These are phyloP conservation scores for Stereocaulon alpinum DNA, from an alignment of 495 filamentous ascomycete species.

Conservation along the genomic window DNA sequence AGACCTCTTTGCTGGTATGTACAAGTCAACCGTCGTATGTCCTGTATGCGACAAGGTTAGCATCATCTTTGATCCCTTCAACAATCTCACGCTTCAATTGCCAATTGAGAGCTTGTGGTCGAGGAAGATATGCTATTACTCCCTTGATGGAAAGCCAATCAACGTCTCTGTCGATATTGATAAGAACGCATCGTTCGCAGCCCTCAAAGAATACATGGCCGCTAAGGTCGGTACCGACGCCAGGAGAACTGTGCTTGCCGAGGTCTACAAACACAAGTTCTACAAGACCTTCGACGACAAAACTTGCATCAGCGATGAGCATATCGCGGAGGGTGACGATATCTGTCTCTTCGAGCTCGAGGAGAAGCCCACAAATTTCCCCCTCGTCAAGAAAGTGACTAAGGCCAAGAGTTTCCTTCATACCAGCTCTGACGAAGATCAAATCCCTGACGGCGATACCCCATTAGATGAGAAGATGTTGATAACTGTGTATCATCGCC, in stretches of 20 bases:
- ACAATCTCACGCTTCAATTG: conserved; percentile 80
- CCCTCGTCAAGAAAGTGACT: conserved; percentile 40
- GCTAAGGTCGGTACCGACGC: conserved; percentile 49
- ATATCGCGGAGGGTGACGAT: conserved; percentile 51
- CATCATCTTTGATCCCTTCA: conserved; percentile 98
- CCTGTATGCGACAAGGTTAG: conserved; percentile 87
- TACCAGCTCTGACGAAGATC: conserved; percentile 45
- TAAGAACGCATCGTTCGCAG: conserved; percentile 62
- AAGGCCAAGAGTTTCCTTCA: conserved; percentile 30
- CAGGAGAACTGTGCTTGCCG: conserved; percentile 55
- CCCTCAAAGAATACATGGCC: conserved; percentile 67
- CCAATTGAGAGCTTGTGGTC: conserved; percentile 72
- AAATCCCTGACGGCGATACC: conserved; percentile 47
- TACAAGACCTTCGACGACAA: conserved; percentile 71
- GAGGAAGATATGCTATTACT: conserved; percentile 62
- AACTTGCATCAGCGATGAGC: conserved; percentile 53
- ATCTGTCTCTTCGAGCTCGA: conserved; percentile 76
- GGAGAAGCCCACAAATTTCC: conserved; percentile 63
- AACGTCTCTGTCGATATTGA: conserved; percentile 78
- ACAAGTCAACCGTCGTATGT: conserved; percentile 92
- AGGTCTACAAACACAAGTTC: conserved; percentile 71
- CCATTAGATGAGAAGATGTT: conserved; percentile 60
- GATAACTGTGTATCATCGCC: conserved; percentile 69
- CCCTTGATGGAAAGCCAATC: conserved; percentile 54
- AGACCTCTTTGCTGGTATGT: conserved; percentile 92